These are phyloP conservation scores for Cydonia oblonga DNA, from an alignment of 331 rosid species.

Conservation along the genomic window DNA sequence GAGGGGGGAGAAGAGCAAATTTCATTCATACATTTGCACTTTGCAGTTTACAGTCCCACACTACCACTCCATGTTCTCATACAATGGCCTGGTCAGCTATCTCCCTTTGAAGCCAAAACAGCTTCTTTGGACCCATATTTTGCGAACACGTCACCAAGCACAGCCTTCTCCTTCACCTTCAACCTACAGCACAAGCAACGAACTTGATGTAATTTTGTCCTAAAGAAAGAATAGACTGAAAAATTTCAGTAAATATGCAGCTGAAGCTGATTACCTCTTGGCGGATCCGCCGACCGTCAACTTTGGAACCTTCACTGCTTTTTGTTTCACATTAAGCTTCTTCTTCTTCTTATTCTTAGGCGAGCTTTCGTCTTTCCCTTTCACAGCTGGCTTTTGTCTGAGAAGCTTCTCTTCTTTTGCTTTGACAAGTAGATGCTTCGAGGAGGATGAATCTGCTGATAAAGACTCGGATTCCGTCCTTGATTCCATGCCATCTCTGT, in stretches of 20 bases:
- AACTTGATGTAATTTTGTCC: background rate
- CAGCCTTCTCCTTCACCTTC: slow-evolving; percentile 74
- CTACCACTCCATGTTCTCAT: too few species aligned
- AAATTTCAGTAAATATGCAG: background rate
- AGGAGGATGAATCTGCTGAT: slow-evolving; percentile 13
- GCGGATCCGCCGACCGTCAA: slow-evolving; percentile 53
- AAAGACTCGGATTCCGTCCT: slow-evolving; percentile 19
- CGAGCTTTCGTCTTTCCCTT: slow-evolving; percentile 25
- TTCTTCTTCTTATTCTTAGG: slow-evolving; percentile 8
- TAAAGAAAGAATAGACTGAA: background rate
- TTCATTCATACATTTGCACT: background rate
- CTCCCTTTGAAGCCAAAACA: slow-evolving; percentile 36
- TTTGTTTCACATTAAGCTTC: slow-evolving; percentile 13
- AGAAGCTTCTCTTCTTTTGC: slow-evolving; percentile 24
- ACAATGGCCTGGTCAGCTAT: slow-evolving; percentile 11
- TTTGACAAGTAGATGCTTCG: slow-evolving; percentile 21
- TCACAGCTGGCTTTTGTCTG: slow-evolving; percentile 21
- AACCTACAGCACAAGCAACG: slow-evolving; percentile 45
- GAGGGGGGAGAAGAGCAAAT: background rate
- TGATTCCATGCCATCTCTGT: slow-evolving; percentile 22
- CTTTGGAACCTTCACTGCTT: slow-evolving; percentile 23
- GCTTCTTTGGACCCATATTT: slow-evolving; percentile 54
- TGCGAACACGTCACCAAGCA: slow-evolving; percentile 57
- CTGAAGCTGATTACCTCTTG: slow-evolving; percentile 37
- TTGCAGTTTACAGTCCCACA: background rate